Percentiles rank a stretch among this genome's conserved stretches.
Conservation (phyloP, 805 yeast genomes). For the Nakazawaea populi region DNA sequence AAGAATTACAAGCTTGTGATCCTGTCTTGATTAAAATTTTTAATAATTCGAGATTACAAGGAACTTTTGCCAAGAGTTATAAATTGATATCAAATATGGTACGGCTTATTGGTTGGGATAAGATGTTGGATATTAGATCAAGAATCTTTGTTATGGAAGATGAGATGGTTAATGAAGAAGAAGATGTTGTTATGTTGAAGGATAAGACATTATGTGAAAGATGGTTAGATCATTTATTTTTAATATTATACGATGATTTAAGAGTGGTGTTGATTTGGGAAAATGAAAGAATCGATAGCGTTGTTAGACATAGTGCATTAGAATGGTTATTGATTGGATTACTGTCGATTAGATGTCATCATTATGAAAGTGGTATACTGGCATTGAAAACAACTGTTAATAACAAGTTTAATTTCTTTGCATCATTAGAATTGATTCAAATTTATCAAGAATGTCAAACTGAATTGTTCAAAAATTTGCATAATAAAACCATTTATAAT, state of each 20-base stretch:
- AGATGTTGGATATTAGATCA: conserved; percentile 57
- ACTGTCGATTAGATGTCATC: conserved; percentile 41
- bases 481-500: conserved; percentile 13
- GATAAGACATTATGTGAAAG: conserved; percentile 61
- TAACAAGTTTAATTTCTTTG: conserved; percentile 59
- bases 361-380: conserved; percentile 41
- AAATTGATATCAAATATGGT: conserved; percentile 65
- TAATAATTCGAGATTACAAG: conserved; percentile 44
- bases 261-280: conserved; percentile 22
- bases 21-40: conserved; percentile 41
- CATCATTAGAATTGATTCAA: conserved; percentile 43
- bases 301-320: conserved; percentile 48
- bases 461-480: conserved; percentile 21
- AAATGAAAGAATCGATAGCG: conserved; percentile 19
- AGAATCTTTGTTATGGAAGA: conserved; percentile 77
- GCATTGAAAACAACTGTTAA: conserved; percentile 49
- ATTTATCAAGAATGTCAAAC: conserved; percentile 24
- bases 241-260: conserved; percentile 61
- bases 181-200: conserved; percentile 18
- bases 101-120: conserved; percentile 78
- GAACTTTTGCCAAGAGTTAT: conserved; percentile 57
- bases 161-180: conserved; percentile 35
- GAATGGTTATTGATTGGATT: conserved; percentile 75
- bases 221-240: conserved; percentile 74
- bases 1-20: conserved; percentile 37